Base-by-base conservation (phyloP, 345 rosid genomes). In the Dipteronia sinensis region DNA sequence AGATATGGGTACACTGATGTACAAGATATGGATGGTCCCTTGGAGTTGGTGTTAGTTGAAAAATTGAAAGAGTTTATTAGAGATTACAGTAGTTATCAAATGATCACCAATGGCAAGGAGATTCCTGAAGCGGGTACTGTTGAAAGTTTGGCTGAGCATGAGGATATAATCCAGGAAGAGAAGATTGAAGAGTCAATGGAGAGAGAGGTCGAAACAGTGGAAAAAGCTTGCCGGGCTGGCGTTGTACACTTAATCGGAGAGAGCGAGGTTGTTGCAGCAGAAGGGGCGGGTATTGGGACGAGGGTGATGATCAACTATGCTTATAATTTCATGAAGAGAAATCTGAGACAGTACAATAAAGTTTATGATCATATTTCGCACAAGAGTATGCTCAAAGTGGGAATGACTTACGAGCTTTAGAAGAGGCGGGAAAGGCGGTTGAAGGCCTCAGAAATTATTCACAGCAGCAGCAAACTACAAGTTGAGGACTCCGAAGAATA, bases 1-100 rank as follows among this genome's bases (percentile, higher is more conserved):
- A 78, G 91, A 53, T 87, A 85, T 1, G 90, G 90, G 4, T 90
- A 87, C 77, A 82, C 59, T 1, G 89, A 88, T 23, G 71, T 77
- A 2, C 17, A 69, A 5, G 71, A 80, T 1, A 76, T 83, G 58
- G 65, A 75, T 0, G 82, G 82, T 10, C 17, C 84, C 0, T 83
- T 88, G 8, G 87, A 86, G 80, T 31, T 10, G 22, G 59, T 62
- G 55, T 65, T 90, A 47, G 40, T 85, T 5, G 76, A 76, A 4
- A 71, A 78, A 10, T 63, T 88, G 62, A 88, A 84, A 74, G 80
- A 82, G 22, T 88, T 83, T 17, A 77, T 85, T 0, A 46, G 56
- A 61, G 81, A 85, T 8, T 29, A 56, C 25, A 27, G 11, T 44
- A 23, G 16, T 10, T 46, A 23, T 7, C 42, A 29, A 0, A 10